Evolutionary conservation across 2,329 filamentous ascomycete species (phyloP), one percentile per base, ranked within the genome.

Genomic region (Elsinoe arachidis): DNA sequence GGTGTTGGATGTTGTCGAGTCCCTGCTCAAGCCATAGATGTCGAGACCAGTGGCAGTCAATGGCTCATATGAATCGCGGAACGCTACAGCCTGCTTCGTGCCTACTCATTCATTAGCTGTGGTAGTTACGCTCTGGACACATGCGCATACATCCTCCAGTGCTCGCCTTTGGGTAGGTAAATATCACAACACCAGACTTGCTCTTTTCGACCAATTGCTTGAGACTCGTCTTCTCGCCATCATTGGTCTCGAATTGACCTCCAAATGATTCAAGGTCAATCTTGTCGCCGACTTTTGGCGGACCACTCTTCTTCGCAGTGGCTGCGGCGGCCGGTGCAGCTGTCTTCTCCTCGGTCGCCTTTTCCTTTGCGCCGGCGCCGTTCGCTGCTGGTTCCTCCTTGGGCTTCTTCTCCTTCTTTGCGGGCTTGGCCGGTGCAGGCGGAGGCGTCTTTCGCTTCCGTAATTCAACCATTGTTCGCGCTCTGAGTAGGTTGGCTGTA

Each of bases 101-200:
- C 92, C 91, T 96, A 61, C 37, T 15, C 26, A 33, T 7, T 14
- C 17, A 43, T 21, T 5, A 21, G 14, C 15, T 11, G 7, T 35
- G 5, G 12, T 12, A 14, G 15, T 6, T 17, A n/a, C 14, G n/a
- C 12, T 5, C 1, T 10, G 37, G 37, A 5, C 5, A 46, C 6
- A 19, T 26, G 9, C 72, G 76, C 89, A 82, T 83, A 96, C 92
- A 97, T 61, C 92, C 92, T 37, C 90, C 89, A 19, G 93, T 99
- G 26, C 87, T 93, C 11, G 93, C 93, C 75, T 88, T 95, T 59
- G 93, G 93, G 69, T 97, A 97, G 33, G 91, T 96, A 72, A 99
- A 96, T 30, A 97, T 76, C 34, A 96, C 89, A 43, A 97, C 87
- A 23, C 92, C 93, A 35, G 81, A 79, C 74, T 88, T 85, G 80